Conservation (phyloP, 495 filamentous ascomycete genomes). For the Penicillium psychrofluorescens region DNA sequence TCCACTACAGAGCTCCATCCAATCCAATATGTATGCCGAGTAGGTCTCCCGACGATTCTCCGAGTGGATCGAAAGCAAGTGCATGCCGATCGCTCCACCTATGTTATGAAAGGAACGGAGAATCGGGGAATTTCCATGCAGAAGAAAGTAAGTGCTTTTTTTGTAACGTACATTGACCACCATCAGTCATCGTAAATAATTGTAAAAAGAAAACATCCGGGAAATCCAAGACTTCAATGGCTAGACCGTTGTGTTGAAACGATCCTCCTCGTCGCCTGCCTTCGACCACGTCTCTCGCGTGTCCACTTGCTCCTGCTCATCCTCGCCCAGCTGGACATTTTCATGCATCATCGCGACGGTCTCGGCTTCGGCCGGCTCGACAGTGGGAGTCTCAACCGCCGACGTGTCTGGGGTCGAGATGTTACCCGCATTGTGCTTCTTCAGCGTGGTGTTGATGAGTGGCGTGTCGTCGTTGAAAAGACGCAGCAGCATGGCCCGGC, state of each 20-base stretch:
- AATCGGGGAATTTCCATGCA: no score
- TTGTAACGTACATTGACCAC: conserved; percentile 8
- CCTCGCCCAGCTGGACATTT: conserved; percentile 29
- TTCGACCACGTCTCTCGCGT: conserved; percentile 33
- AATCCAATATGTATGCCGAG: no score
- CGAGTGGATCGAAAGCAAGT: conserved; percentile 4
- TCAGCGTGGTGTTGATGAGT: conserved; percentile 44
- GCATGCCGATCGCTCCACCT: conserved; percentile 5
- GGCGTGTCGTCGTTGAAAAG: conserved; percentile 81
- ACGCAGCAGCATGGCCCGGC: conserved; percentile 82
- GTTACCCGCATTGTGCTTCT: conserved; percentile 24
- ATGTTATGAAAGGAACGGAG: not conserved
- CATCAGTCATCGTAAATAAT: no score
- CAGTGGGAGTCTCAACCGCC: conserved; percentile 10
- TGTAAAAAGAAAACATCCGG: not conserved
- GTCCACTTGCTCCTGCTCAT: conserved; percentile 30
- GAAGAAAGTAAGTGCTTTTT: not conserved
- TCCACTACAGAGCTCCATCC: no score
- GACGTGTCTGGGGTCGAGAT: conserved; percentile 10
- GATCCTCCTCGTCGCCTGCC: conserved; percentile 36
- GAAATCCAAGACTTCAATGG: not conserved
- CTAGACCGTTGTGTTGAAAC: conserved; percentile 38
- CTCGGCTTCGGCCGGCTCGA: conserved; percentile 23
- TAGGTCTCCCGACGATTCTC: conserved; percentile 9
- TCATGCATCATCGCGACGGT: conserved; percentile 29